Conservation (phyloP, 2,329 filamentous ascomycete genomes). For the Penicillium glabrum region DNA sequence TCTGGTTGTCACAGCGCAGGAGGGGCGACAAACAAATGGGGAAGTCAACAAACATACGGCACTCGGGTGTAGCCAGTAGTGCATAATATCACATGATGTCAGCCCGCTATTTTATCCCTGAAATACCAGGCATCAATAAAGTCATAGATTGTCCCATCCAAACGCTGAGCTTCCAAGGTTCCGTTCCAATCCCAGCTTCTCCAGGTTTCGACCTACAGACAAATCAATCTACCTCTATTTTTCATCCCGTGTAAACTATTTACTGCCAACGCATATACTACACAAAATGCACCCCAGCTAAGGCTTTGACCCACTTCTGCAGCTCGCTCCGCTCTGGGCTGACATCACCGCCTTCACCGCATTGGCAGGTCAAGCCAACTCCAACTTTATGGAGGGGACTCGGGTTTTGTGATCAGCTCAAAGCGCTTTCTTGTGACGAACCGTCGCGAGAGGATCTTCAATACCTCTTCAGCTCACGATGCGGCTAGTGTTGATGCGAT, state of each 20-base stretch:
- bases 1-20: slow-evolving; percentile 18
- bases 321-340: slow-evolving; percentile 11
- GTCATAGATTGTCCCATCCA: background rate
- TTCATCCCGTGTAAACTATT: background rate
- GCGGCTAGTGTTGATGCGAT: slow-evolving; percentile 25
- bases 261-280: background rate
- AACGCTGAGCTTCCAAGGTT: background rate
- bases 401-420: slow-evolving; percentile 1
- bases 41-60: slow-evolving; percentile 41
- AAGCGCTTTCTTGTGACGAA: background rate
- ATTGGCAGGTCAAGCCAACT: slow-evolving; percentile 9
- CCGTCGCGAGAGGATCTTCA: background rate
- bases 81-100: slow-evolving; percentile 16
- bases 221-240: background rate
- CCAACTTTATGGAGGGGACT: slow-evolving; percentile 6
- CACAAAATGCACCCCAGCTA: background rate
- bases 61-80: slow-evolving; percentile 19
- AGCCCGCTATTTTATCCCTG: background rate
- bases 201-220: background rate
- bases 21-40: slow-evolving; percentile 24
- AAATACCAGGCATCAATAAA: slow-evolving; percentile 1
- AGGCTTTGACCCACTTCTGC: slow-evolving; percentile 21
- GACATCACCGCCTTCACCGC: slow-evolving; percentile 26
- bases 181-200: background rate
- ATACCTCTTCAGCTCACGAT: slow-evolving; percentile 27